Evolutionary conservation across 2,329 filamentous ascomycete species (phyloP), one percentile per base, ranked within the genome.

Genomic region (Epichloe bromicola): DNA sequence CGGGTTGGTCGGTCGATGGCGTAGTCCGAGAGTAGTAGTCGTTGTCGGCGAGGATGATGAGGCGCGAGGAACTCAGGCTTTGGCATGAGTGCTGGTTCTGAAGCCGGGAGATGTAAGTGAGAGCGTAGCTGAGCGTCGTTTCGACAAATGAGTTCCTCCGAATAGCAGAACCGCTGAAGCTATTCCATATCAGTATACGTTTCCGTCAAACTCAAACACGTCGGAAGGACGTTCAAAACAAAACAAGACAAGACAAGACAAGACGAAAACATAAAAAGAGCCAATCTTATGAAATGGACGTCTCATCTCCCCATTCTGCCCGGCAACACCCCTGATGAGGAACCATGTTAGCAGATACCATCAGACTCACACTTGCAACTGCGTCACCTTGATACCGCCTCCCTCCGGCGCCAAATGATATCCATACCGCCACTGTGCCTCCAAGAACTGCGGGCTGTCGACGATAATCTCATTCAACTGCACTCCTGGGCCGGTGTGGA

Each of bases 31-130:
- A 96, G 73, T 97, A 98, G 76, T 98, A 98, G 71, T 94, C 88
- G 63, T 93, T 90, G 70, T 96, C 89, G 54, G 93, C 91, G 37
- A 97, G 79, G 64, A 98, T 91, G 54, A 86, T 89, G 65, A 97
- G 79, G 14, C 80, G 80, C 33, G 85, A 71, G 4, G 89, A 80
- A 14, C 76, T 75, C 61, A 93, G 81, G 62, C 69, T 76, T 58
- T 70, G 66, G 38, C 61, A 58, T 5, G 69, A 60, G 42, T 62
- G 61, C 48, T 67, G 63, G 5, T 56, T 51, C 58, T 68, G 61
- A 56, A 72, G 54, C 47, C 66, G 64, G 65, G 74, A 66, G 70
- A 88, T 82, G 69, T 95, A 96, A 51, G 85, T 93, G 59, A 97
- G 78, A 51, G 80, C 86, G 71, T 95, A 97, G 67, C 78, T 82